Evolutionary conservation across 257 asterid species (phyloP).

Genomic region (Voacanga thouarsii): DNA sequence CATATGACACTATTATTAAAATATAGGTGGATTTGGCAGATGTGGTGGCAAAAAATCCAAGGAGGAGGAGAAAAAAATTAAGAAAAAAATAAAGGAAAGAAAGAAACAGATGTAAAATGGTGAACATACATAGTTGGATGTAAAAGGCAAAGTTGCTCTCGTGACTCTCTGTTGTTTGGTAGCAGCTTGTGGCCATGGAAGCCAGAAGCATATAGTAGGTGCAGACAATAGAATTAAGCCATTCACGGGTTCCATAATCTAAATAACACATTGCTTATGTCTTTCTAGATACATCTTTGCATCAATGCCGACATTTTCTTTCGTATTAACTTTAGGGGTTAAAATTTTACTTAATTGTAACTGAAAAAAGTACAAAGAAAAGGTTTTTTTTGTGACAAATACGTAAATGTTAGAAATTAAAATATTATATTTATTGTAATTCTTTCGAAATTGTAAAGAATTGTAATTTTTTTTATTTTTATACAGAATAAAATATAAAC

Average conservation of each 20-base stretch:
- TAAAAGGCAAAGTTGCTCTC: conserved; percentile 34
- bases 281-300: not conserved
- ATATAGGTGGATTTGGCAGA: not conserved
- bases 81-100: too few species aligned
- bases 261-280: not conserved
- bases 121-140: conserved; percentile 23
- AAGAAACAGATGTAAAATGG: conserved; percentile 3
- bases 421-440: too few species aligned
- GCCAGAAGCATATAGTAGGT: conserved; percentile 4
- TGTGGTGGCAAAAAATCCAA: conserved; percentile 7
- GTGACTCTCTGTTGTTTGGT: conserved; percentile 61
- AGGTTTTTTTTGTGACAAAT: too few species aligned
- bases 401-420: too few species aligned
- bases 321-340: too few species aligned
- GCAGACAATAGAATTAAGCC: conserved; percentile 24
- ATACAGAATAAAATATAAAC: too few species aligned
- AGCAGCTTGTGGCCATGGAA: conserved; percentile 47
- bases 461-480: too few species aligned
- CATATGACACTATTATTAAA: not conserved
- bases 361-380: too few species aligned
- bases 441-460: too few species aligned
- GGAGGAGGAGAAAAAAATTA: not conserved
- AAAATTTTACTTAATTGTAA: too few species aligned
- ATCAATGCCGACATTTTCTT: too few species aligned
- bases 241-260: conserved; percentile 30